These are phyloP conservation scores for Tetraselmis chui DNA, from an alignment of 139 green algal species.

Conservation along the genomic window DNA sequence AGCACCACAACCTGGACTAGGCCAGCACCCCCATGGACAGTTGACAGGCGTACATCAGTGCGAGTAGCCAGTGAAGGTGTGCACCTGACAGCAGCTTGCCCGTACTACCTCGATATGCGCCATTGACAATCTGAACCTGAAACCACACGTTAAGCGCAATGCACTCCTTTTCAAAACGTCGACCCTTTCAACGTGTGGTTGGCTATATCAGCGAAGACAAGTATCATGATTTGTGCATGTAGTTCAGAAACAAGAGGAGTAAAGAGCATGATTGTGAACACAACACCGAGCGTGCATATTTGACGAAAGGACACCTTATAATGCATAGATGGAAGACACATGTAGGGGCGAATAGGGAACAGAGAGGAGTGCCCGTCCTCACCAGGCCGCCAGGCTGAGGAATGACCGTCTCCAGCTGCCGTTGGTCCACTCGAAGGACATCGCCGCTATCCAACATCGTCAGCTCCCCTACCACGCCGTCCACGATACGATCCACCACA, in stretches of 20 bases:
- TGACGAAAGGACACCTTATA: too few species aligned
- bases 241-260: too few species aligned
- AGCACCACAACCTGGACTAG: conserved; percentile 8
- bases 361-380: conserved; percentile 9
- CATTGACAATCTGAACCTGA: conserved; percentile 72
- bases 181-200: too few species aligned
- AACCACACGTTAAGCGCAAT: too few species aligned
- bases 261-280: too few species aligned
- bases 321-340: background rate
- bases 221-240: too few species aligned
- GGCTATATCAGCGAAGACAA: too few species aligned
- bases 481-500: conserved; percentile 57
- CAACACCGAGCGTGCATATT: too few species aligned
- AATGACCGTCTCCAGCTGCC: conserved; percentile 90
- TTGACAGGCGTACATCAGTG: too few species aligned
- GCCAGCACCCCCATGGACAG: background rate
- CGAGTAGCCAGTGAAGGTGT: background rate
- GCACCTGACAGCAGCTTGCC: background rate
- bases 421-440: conserved; percentile 81
- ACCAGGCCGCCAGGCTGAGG: conserved; percentile 37
- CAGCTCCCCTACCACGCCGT: conserved; percentile 73
- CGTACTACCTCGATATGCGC: conserved; percentile 41
- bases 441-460: conserved; percentile 65
- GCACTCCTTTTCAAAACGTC: too few species aligned
- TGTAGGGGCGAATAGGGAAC: background rate